Base-by-base conservation (phyloP, 805 yeast genomes). In the Kodamaea kakaduensis region DNA sequence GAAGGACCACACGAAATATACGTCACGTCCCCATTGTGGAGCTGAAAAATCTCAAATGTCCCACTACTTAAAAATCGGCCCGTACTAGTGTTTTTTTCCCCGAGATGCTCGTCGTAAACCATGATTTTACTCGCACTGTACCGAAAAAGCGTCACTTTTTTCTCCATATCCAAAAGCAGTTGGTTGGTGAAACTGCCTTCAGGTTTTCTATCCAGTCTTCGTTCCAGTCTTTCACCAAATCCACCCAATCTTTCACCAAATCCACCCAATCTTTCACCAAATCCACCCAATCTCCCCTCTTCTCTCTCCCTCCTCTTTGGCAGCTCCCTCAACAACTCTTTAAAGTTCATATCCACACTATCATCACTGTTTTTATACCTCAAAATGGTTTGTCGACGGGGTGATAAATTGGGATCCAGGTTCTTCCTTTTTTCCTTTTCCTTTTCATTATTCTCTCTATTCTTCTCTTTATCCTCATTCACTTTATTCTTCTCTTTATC, bases 1-100 rank as follows among this genome's bases (percentile, higher is more conserved):
- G 77, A 65, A n/a, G 58, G 54, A 0, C 84, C 88, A 58, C 87
- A 81, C 9, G 77, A 73, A 25, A 81, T 50, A 51, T 79, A 81
- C 1, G 80, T 72, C 6, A 78, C 79, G 39, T 64, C 69, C 13
- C 77, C 74, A 40, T 71, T 71, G 45, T 74, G 77, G 17, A 80
- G 59, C 50, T 76, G 78, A 45, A 76, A 81, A 1, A 81, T 61
- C 46, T 77, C 77, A 34, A 81, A 67, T 28, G 56, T 61, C 2
- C 88, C 88, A 40, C 75, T 77, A 1, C 82, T 78, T 18, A 81
- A 48, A n/a, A 77, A 51, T 26, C 73, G 56, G 0, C 81, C 82
- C 1, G 61, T 48, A 9, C 50, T 36, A 17, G 41, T 32, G 15
- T 41, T 15, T 13, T 29, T 43, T 19, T 44, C 44, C 18, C 43